A percentile compares a stretch with the other conserved stretches of the same genome.
Conservation (phyloP, 139 green algal species). For the Micractinium sp. region DNA sequence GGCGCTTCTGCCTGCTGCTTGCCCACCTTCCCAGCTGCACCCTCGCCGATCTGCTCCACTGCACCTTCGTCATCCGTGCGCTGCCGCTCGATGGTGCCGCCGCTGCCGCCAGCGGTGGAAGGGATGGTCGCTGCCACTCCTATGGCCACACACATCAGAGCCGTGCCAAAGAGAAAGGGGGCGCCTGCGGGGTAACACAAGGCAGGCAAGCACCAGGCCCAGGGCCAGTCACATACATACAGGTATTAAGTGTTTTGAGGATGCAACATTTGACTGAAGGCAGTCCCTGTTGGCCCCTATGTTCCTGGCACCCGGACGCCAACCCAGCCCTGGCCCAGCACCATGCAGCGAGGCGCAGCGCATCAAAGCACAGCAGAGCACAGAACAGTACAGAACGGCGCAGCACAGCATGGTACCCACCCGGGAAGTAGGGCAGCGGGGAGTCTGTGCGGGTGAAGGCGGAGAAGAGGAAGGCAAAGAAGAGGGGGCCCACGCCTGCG, state of each 20-base stretch:
- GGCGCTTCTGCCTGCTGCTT: not conserved
- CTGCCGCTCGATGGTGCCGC: constrained; percentile 27
- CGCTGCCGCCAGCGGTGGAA: constrained; percentile 8
- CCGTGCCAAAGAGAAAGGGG: constrained; percentile 39
- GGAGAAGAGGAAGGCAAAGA: constrained; percentile 75
- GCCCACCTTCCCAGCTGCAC: not conserved
- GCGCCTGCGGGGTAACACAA: not conserved
- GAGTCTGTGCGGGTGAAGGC: constrained; percentile 63
- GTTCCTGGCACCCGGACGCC: too few relatives aligned
- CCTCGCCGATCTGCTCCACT: not conserved
- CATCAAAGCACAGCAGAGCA: not conserved
- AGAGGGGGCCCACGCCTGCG: constrained; percentile 70
- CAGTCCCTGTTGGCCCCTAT: too few relatives aligned
- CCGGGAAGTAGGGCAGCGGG: constrained; percentile 58
- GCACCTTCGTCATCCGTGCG: not conserved
- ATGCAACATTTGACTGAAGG: too few relatives aligned
- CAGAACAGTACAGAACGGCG: not conserved
- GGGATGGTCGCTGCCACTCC: constrained; percentile 49
- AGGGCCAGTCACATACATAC: too few relatives aligned
- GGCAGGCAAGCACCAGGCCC: not conserved
- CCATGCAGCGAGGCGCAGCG: too few relatives aligned
- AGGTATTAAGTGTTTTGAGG: too few relatives aligned
- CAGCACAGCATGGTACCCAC: not conserved
- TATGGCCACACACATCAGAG: constrained; percentile 47
- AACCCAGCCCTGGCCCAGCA: too few relatives aligned